Base-by-base conservation (phyloP, 495 filamentous ascomycete species). In the Trichoderma parareesei region DNA sequence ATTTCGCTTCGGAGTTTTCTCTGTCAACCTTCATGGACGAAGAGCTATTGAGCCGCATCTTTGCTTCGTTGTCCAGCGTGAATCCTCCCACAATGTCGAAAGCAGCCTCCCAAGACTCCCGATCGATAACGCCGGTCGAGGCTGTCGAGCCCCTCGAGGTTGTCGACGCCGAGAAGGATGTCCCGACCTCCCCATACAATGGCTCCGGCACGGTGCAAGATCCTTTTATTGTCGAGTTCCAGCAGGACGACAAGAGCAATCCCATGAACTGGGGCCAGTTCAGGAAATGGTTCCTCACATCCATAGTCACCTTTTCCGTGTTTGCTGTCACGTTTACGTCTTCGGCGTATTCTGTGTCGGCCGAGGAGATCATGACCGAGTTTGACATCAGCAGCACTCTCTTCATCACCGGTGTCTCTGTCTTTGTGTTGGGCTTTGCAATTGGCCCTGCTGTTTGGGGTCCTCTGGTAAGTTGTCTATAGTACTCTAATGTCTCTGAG, bases 261-360 rank as follows among this genome's bases (percentile, higher is more conserved):
- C 55, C 55, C 20, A 60, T 60, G 55, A 60, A 60, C 38, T 61
- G 8, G 6, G 4, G 38, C 35, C 16, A n/a, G 7, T 7, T 11
- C 35, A 40, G 33, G 7, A 88, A 88, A 72, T 89, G 86, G 86
- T 65, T 66, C 5, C 77, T 83, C 42, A 85, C 84, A 1, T 63
- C 81, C 48, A 9, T 81, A n/a, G 78, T 82, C 37, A 83, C 85
- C 37, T 64, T 86, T 53, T 79, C 82, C 10, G 87, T 85, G 0
- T 74, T 90, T 46, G 80, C 82, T 16, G 84, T 88, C 33, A 73
- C 87, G 16, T 79, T 90, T 37, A 64, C 74, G 3, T 80, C 78
- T 2, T 77, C 74, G 0, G 72, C 77, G n/a, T 82, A 81, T 67
- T 72, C 77, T 5, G 71, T 67, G 5, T 72, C 71, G 13, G 63